Evolutionary conservation across 2,329 filamentous ascomycete genomes (phyloP), one percentile per base, ranked within the genome.

Genomic region (Pseudodiploospora longispora): DNA sequence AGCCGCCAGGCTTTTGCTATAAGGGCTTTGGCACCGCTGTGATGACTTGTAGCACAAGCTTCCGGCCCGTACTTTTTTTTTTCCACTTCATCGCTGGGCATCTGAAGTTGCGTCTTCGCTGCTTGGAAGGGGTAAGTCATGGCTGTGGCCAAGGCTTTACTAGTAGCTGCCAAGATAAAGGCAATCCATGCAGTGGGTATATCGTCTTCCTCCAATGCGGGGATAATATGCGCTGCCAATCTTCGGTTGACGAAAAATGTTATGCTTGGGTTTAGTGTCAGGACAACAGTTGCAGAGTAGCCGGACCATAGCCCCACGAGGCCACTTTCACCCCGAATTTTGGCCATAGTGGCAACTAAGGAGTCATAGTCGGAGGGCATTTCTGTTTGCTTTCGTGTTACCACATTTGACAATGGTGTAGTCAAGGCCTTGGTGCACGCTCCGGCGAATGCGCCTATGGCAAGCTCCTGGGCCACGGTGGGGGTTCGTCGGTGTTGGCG

Each of bases 61-160:
- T 38, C 19, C 36, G 27, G 6, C 31, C 40, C 32, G 19, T 19
- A 19, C 19, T 19, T 19, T 19, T 19, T 19, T 42, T 52, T 40
- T 46, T 40, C 41, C 34, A 45, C 53, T 40, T 38, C 46, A 58
- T 63, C 28, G 60, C 62, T 51, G 1, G 75, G 72, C 27, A 84
- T 76, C 59, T 94, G 87, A 3, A 87, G 75, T 28, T 87, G 74
- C 2, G 86, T 80, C 66, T 91, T 91, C n/a, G 87, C 87, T 30
- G 89, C 80, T 45, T 86, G 85, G 61, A 95, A 83, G 0, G 90
- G 90, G 59, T 95, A 95, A 1, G 86, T 95, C 46, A 89, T 67
- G 0, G 79, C 75, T 6, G 82, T 87, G 0, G 88, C 88, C 27
- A 83, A 68, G 1, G 82, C 82, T 65, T 95, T 95, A 63, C 85